Evolutionary conservation across 306 rosid species (phyloP).

Genomic region (Cicer bijugum): DNA sequence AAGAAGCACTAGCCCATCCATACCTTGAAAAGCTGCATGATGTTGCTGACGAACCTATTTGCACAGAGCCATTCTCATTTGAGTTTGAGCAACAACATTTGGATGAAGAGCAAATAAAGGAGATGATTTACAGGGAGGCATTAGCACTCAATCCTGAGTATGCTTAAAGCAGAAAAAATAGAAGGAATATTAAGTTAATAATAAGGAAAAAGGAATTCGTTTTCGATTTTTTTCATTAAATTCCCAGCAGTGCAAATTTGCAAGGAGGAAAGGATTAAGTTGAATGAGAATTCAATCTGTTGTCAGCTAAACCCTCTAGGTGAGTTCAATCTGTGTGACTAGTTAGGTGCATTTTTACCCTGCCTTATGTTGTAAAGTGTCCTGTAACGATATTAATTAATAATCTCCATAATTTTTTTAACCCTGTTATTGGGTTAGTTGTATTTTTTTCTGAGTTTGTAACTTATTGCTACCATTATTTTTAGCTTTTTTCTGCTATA

Average conservation of each 20-base stretch:
- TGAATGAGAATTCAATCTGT: conserved; percentile 39
- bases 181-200: conserved; percentile 26
- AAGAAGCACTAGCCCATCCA: conserved; percentile 94
- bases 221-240: conserved; percentile 44
- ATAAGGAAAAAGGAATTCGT: neutral
- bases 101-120: conserved; percentile 93
- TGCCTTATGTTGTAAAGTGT: conserved; percentile 46
- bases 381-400: conserved; percentile 44
- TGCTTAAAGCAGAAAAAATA: conserved; percentile 51
- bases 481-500: conserved; percentile 39
- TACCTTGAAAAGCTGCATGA: conserved; percentile 95
- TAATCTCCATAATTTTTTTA: conserved; percentile 36
- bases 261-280: conserved; percentile 33
- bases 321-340: conserved; percentile 42
- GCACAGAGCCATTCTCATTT: conserved; percentile 75
- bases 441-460: conserved; percentile 33
- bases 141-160: conserved; percentile 78
- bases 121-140: conserved; percentile 91
- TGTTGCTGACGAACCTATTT: conserved; percentile 85
- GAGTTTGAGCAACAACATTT: conserved; percentile 83
- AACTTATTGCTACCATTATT: conserved; percentile 40
- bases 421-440: conserved; percentile 35
- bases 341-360: conserved; percentile 41
- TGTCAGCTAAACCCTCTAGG: conserved; percentile 34
- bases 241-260: conserved; percentile 26